Evolutionary conservation across 768 basidiomycete species (phyloP).

Genomic region (Suillus ampliporus): DNA sequence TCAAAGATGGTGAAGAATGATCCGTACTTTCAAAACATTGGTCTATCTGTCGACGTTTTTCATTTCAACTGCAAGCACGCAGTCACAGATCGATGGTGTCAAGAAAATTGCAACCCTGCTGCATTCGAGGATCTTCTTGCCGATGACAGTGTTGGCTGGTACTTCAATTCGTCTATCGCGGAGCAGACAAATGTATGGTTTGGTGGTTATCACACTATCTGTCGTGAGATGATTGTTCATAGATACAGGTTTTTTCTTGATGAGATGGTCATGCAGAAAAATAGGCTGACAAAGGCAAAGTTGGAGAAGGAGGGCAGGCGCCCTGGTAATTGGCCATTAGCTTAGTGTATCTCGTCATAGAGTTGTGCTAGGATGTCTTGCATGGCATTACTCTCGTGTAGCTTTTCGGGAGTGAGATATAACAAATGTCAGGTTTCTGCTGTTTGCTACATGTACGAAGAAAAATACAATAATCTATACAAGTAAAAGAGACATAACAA

Average conservation of each 20-base stretch:
- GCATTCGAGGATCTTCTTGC: slow-evolving; percentile 34
- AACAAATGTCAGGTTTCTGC: too few relatives aligned
- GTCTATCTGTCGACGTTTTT: slow-evolving; percentile 43
- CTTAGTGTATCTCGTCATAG: background rate
- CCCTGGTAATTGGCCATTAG: slow-evolving; percentile 4
- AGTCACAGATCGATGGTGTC: slow-evolving; percentile 29
- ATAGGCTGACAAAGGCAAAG: slow-evolving; percentile 15
- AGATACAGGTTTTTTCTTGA: slow-evolving; percentile 42
- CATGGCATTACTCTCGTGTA: too few relatives aligned
- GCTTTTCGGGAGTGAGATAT: too few relatives aligned
- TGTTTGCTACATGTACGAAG: too few relatives aligned
- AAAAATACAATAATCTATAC: too few relatives aligned
- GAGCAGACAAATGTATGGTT: slow-evolving; percentile 46
- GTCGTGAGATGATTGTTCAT: slow-evolving; percentile 36
- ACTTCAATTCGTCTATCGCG: slow-evolving; percentile 42
- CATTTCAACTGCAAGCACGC: slow-evolving; percentile 43
- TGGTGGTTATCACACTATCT: slow-evolving; percentile 38
- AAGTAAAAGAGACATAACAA: too few relatives aligned
- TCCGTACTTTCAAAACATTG: slow-evolving; percentile 24
- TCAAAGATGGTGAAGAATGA: slow-evolving; percentile 23
- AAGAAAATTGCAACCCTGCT: slow-evolving; percentile 35
- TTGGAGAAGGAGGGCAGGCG: background rate
- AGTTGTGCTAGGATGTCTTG: background rate
- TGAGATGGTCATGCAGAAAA: slow-evolving; percentile 39
- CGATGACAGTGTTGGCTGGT: slow-evolving; percentile 33